A percentile compares a stretch with the other conserved stretches of the same genome.
phyloP scores from a whole-genome alignment of 1,284 basidiomycete species.

The Moniliophthora roreri region DNA sequence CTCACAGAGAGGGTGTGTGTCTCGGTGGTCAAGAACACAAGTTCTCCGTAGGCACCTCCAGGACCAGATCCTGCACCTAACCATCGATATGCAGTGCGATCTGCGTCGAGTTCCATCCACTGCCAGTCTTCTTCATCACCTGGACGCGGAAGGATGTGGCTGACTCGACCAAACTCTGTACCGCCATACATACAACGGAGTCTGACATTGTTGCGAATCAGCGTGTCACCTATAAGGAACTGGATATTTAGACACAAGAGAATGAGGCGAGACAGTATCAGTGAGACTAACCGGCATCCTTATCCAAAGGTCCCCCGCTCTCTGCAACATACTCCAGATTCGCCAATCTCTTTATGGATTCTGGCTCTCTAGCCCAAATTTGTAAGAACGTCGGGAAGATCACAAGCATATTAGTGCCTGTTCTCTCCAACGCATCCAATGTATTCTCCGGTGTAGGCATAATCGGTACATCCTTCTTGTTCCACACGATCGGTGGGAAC shows the following conservation, averaged over 20 bases:
- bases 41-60: background rate
- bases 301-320: background rate
- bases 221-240: conserved; percentile 13
- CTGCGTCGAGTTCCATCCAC: conserved; percentile 24
- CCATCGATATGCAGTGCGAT: conserved; percentile 23
- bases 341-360: conserved; percentile 19
- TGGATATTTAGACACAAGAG: too few species aligned
- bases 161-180: conserved; percentile 29
- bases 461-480: conserved; percentile 26
- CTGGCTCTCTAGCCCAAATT: conserved; percentile 30
- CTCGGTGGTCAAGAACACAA: background rate
- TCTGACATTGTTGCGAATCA: conserved; percentile 28
- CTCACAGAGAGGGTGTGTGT: background rate
- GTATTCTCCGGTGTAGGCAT: conserved; percentile 32
- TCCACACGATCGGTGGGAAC: conserved; percentile 28
- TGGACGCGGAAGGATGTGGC: conserved; percentile 1
- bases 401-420: conserved; percentile 26
- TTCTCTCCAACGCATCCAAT: conserved; percentile 27
- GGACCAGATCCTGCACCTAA: conserved; percentile 4
- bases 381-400: conserved; percentile 35
- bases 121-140: conserved; percentile 27
- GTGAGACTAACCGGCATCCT: conserved; percentile 5
- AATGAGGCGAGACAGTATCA: too few species aligned
- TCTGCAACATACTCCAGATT: conserved; percentile 25
- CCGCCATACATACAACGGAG: conserved; percentile 28